A percentile compares a stretch with the other conserved stretches of the same genome.
Evolutionary conservation across 2,329 filamentous ascomycete species (phyloP).

Genomic region (Periglandula ipomoeae): DNA sequence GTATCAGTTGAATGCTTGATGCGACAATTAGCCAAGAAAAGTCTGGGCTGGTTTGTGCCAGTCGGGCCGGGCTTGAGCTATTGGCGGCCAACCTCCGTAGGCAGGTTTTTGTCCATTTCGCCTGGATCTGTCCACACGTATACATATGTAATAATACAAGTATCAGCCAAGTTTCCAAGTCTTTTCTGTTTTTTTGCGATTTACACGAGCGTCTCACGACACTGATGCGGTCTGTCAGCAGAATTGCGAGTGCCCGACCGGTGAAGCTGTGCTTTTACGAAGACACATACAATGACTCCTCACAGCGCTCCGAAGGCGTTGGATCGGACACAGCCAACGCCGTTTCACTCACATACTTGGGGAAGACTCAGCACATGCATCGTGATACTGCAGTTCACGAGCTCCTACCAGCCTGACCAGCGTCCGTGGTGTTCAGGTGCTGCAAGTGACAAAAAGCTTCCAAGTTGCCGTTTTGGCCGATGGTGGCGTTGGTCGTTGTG

Average conservation of each 20-base stretch:
- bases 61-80: no score
- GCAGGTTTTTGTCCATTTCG: no score
- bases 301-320: no score
- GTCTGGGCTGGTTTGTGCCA: no score
- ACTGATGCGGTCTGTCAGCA: background rate
- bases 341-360: background rate
- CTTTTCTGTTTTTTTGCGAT: no score
- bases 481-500: slow-evolving; percentile 4
- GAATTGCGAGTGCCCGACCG: background rate
- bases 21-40: no score
- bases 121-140: no score
- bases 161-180: no score
- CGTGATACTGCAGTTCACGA: background rate
- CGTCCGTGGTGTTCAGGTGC: background rate
- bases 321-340: background rate
- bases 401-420: background rate
- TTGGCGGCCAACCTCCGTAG: no score
- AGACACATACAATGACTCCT: background rate
- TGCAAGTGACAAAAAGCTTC: background rate
- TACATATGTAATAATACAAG: no score
- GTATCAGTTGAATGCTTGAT: no score
- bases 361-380: background rate
- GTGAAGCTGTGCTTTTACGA: background rate
- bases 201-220: background rate
- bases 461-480: slow-evolving; percentile 5